These are phyloP conservation scores for Saitozyma sp. DNA, from an alignment of 768 basidiomycete genomes.

Conservation along the genomic window DNA sequence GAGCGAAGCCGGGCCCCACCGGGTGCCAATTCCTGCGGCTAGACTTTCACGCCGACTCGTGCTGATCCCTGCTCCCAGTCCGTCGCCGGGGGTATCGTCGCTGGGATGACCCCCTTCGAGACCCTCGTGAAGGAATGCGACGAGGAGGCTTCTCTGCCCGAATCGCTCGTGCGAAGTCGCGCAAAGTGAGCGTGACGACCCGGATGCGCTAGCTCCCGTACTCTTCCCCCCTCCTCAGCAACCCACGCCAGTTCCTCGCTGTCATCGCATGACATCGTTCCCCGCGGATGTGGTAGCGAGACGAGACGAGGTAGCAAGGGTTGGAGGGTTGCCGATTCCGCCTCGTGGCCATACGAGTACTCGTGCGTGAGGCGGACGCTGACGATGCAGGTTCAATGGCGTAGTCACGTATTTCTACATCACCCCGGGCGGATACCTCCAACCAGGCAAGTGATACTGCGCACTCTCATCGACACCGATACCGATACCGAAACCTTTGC, in stretches of 20 bases:
- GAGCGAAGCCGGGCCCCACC: too few relatives aligned
- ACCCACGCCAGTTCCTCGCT: too few relatives aligned
- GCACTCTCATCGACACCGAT: not conserved
- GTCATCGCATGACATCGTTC: too few relatives aligned
- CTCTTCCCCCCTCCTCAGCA: too few relatives aligned
- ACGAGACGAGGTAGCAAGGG: too few relatives aligned
- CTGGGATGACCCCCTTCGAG: slow-evolving; percentile 70
- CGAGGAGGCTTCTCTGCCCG: slow-evolving; percentile 85
- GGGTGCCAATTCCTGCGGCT: not conserved
- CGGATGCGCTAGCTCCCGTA: too few relatives aligned
- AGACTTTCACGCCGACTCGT: slow-evolving; percentile 52
- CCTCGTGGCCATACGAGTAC: too few relatives aligned
- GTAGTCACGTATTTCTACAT: slow-evolving; percentile 79
- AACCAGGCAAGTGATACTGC: slow-evolving; percentile 45
- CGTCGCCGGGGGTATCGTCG: slow-evolving; percentile 81
- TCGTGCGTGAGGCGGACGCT: too few relatives aligned
- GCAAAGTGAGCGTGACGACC: slow-evolving; percentile 54
- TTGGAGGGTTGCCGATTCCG: too few relatives aligned
- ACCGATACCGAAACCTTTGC: not conserved
- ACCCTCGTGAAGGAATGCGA: slow-evolving; percentile 83
- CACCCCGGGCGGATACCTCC: slow-evolving; percentile 72
- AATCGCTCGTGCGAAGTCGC: slow-evolving; percentile 63
- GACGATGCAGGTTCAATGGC: slow-evolving; percentile 57
- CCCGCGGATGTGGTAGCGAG: not conserved
- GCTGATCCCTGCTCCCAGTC: slow-evolving; percentile 15